Evolutionary conservation across 2,329 filamentous ascomycete genomes (phyloP).

Genomic region (Pseudopyrenochaeta lycopersici): DNA sequence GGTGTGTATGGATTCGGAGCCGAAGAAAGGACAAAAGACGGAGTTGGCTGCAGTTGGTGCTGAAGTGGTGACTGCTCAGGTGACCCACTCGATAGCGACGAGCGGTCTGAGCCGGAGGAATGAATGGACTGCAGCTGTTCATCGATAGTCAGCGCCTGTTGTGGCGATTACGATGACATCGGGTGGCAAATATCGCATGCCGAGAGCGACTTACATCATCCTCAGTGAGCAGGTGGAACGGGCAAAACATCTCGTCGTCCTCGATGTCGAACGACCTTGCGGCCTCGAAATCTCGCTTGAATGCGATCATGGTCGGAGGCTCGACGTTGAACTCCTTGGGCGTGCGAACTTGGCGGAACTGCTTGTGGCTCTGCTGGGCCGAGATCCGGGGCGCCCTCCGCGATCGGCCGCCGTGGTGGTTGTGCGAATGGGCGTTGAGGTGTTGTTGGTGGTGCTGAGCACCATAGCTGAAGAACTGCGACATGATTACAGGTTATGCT

Average conservation of each 20-base stretch:
- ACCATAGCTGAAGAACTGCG: slow-evolving; percentile 59
- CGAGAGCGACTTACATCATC: slow-evolving; percentile 74
- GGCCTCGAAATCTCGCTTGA: slow-evolving; percentile 88
- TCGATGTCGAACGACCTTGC: slow-evolving; percentile 94
- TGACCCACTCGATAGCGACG: slow-evolving; percentile 92
- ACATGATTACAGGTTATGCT: slow-evolving; percentile 49
- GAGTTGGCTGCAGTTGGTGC: slow-evolving; percentile 76
- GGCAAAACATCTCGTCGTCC: slow-evolving; percentile 96
- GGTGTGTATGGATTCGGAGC: slow-evolving; percentile 65
- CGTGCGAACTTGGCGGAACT: slow-evolving; percentile 83
- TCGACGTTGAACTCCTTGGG: slow-evolving; percentile 84
- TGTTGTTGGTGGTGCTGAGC: slow-evolving; percentile 58
- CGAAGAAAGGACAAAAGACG: slow-evolving; percentile 75
- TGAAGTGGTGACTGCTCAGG: slow-evolving; percentile 91
- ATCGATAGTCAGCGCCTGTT: slow-evolving; percentile 43
- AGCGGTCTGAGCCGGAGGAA: slow-evolving; percentile 88
- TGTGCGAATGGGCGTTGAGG: slow-evolving; percentile 69
- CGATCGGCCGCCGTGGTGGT: slow-evolving; percentile 84
- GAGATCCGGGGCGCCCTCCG: slow-evolving; percentile 83
- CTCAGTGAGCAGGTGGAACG: slow-evolving; percentile 84
- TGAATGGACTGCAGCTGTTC: slow-evolving; percentile 87
- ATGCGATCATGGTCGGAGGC: slow-evolving; percentile 76
- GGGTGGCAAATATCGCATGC: slow-evolving; percentile 33
- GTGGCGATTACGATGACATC: slow-evolving; percentile 30
- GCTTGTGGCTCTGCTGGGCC: slow-evolving; percentile 85